These are phyloP conservation scores for Magnaporthiopsis poae DNA, from an alignment of 2,329 filamentous ascomycete genomes.

Conservation along the genomic window DNA sequence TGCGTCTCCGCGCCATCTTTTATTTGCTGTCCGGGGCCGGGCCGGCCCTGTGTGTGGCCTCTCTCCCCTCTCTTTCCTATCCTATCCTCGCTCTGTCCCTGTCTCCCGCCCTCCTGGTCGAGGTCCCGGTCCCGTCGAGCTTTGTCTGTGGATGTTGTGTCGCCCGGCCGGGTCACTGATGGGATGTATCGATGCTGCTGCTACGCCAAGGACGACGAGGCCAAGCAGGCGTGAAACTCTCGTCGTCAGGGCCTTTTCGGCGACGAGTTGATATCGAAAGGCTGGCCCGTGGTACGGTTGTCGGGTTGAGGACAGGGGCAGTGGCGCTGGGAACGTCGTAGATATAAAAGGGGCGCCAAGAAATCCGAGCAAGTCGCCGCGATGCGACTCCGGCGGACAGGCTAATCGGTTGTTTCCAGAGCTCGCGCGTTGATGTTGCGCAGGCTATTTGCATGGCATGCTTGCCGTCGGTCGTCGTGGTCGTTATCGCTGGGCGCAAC, in stretches of 20 bases:
- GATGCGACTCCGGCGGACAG: not conserved
- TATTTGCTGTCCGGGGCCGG: not conserved
- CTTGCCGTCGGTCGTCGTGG: not conserved
- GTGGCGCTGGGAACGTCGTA: not conserved
- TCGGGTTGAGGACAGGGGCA: not conserved
- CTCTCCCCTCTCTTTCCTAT: not conserved
- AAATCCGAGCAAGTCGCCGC: not conserved
- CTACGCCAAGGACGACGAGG: not conserved
- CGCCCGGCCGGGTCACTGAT: too few species aligned
- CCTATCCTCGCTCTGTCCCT: not conserved
- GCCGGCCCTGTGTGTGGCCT: not conserved
- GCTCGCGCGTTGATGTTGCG: too few species aligned
- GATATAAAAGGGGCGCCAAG: not conserved
- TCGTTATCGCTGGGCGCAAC: too few species aligned
- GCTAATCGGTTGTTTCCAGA: not conserved
- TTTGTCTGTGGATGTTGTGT: not conserved
- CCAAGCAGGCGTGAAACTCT: too few species aligned
- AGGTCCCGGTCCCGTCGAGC: not conserved
- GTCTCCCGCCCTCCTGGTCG: not conserved
- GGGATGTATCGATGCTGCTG: not conserved
- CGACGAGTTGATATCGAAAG: not conserved
- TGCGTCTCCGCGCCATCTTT: constrained; percentile 45
- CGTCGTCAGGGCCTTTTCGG: not conserved
- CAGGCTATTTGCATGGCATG: not conserved
- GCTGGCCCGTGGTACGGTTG: too few species aligned